Evolutionary conservation across 768 basidiomycete species (phyloP).

Genomic region (Rhizopogon vesiculosus): DNA sequence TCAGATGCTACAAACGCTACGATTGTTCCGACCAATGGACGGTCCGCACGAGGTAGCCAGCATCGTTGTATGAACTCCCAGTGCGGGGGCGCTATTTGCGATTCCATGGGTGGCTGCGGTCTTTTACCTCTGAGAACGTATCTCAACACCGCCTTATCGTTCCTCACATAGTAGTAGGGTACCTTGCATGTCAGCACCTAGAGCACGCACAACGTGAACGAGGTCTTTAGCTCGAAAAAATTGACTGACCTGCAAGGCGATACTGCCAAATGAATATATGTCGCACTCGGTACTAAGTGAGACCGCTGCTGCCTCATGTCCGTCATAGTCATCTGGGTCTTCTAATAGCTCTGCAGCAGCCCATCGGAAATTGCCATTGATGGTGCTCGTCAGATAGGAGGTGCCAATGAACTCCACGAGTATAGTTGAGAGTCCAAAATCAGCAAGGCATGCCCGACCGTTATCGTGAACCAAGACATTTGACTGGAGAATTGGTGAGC

Average conservation of each 20-base stretch:
- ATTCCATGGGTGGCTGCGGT: too few relatives aligned
- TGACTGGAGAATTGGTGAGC: not conserved
- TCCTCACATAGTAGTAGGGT: not conserved
- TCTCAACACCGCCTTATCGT: not conserved
- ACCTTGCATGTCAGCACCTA: not conserved
- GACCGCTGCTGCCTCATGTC: too few relatives aligned
- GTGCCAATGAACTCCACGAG: constrained; percentile 29
- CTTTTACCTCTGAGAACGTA: too few relatives aligned
- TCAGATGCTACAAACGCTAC: too few relatives aligned
- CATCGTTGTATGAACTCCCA: constrained; percentile 38
- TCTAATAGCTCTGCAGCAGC: constrained; percentile 34
- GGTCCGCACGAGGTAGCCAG: constrained; percentile 17
- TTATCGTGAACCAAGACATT: constrained; percentile 30
- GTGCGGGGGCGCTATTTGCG: constrained; percentile 29
- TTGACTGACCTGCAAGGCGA: constrained; percentile 16
- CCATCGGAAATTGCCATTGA: constrained; percentile 37
- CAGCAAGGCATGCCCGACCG: too few relatives aligned
- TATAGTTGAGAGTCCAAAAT: constrained; percentile 27
- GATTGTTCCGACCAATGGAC: too few relatives aligned
- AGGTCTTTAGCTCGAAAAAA: constrained; percentile 20
- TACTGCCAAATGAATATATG: constrained; percentile 40
- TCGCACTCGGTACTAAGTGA: constrained; percentile 16
- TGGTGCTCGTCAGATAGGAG: constrained; percentile 16
- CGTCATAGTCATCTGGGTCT: constrained; percentile 1
- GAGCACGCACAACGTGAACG: not conserved